These are phyloP conservation scores for Penicillium polonicum DNA, from an alignment of 2,329 filamentous ascomycete species.

Conservation along the genomic window DNA sequence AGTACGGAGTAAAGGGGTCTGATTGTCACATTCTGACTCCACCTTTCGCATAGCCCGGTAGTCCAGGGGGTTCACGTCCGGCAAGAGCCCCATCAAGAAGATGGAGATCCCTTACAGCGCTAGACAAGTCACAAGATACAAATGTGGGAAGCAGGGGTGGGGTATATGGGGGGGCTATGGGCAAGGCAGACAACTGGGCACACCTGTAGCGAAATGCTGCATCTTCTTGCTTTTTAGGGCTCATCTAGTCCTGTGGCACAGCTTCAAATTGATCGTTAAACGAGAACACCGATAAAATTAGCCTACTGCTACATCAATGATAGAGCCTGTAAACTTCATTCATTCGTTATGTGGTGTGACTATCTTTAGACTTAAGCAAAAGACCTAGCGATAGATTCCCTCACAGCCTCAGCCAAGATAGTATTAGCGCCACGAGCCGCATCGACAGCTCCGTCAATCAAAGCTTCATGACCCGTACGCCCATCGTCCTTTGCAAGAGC, in stretches of 20 bases:
- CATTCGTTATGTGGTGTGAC: slow-evolving; percentile 20
- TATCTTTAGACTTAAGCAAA: slow-evolving; percentile 24
- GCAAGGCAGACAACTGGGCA: too few species aligned
- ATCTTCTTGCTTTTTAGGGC: background rate
- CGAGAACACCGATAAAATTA: background rate
- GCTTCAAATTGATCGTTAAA: background rate
- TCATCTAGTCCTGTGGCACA: background rate
- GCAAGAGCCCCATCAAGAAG: background rate
- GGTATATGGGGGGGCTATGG: background rate
- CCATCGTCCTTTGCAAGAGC: slow-evolving; percentile 34
- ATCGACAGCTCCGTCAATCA: slow-evolving; percentile 64
- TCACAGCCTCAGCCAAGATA: slow-evolving; percentile 61
- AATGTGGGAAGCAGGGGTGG: background rate
- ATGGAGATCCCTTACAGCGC: background rate
- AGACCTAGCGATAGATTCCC: slow-evolving; percentile 53
- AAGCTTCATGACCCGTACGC: slow-evolving; percentile 47
- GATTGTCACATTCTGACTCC: background rate
- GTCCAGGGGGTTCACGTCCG: background rate
- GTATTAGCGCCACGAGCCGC: slow-evolving; percentile 59
- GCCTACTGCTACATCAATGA: background rate
- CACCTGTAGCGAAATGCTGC: background rate
- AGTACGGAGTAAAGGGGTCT: background rate
- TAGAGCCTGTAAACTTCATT: slow-evolving; percentile 16
- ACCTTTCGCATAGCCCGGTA: background rate
- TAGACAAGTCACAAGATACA: background rate